These are phyloP conservation scores for Phytophthora citricola DNA, from an alignment of 352 stramenopile genomes.

Conservation along the genomic window DNA sequence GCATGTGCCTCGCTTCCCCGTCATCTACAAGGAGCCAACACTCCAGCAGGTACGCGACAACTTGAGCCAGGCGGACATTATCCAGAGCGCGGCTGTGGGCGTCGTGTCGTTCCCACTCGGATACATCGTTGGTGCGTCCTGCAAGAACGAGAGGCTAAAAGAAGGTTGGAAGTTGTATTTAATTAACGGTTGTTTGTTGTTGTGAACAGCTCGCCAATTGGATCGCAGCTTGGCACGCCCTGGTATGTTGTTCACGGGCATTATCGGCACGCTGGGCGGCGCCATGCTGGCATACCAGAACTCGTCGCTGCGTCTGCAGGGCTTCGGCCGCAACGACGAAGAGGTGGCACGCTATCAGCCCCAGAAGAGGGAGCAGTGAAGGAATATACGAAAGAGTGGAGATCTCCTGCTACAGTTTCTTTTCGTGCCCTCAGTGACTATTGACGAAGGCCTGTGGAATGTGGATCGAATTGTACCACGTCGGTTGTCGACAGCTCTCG, in stretches of 20 bases:
- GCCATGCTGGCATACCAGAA: conserved; percentile 82
- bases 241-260: conserved; percentile 79
- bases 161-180: neutral
- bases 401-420: no score
- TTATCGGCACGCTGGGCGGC: conserved; percentile 67
- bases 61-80: conserved; percentile 52
- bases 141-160: neutral
- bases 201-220: conserved; percentile 57
- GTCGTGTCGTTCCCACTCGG: conserved; percentile 67
- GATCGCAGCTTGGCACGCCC: conserved; percentile 64
- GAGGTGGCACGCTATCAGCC: conserved; percentile 65
- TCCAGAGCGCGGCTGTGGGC: conserved; percentile 53
- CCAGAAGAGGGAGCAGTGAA: conserved; percentile 4
- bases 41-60: conserved; percentile 67
- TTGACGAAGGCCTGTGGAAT: no score
- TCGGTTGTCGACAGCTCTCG: no score
- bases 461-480: no score
- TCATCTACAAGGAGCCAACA: conserved; percentile 70
- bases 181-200: conserved; percentile 4
- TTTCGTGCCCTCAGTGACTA: no score
- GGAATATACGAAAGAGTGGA: neutral
- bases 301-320: conserved; percentile 77
- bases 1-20: conserved; percentile 67
- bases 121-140: conserved; percentile 71
- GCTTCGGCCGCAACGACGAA: conserved; percentile 76